A percentile compares a stretch with the other conserved stretches of the same genome.
Conservation (phyloP, 2,329 filamentous ascomycete species). For the Colletotrichum graminicola region DNA sequence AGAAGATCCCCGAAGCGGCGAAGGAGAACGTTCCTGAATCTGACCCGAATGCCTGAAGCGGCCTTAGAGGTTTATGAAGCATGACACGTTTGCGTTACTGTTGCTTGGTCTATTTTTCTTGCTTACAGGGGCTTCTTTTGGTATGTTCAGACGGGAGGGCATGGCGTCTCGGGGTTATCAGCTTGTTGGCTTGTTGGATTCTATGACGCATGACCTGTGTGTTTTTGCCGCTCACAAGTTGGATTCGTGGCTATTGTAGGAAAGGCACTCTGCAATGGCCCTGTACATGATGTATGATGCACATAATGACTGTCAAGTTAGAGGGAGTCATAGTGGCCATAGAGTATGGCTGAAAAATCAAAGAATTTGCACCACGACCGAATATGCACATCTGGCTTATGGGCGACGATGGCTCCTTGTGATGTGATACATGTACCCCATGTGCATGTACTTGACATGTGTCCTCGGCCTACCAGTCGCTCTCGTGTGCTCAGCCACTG, state of each 20-base stretch:
- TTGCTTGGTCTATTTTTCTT: conserved; percentile 17
- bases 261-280: conserved; percentile 38
- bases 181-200: conserved; percentile 38
- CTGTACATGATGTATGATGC: conserved; percentile 40
- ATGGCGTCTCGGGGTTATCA: conserved; percentile 38
- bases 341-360: conserved; percentile 17
- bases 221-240: conserved; percentile 16
- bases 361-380: conserved; percentile 26
- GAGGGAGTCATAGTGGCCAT: conserved; percentile 36
- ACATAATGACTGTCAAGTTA: conserved; percentile 41
- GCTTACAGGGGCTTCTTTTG: conserved; percentile 25
- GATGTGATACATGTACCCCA: neutral
- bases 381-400: conserved; percentile 1
- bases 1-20: conserved; percentile 63
- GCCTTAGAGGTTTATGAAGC: conserved; percentile 20
- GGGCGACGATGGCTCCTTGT: neutral
- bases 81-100: conserved; percentile 29
- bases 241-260: conserved; percentile 32
- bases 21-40: conserved; percentile 60
- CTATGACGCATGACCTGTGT: conserved; percentile 8
- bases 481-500: neutral
- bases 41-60: conserved; percentile 59
- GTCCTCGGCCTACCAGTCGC: neutral
- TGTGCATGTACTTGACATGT: neutral
- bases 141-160: conserved; percentile 28